These are phyloP conservation scores for Lagenaria siceraria DNA, from an alignment of 306 rosid species.

Conservation along the genomic window DNA sequence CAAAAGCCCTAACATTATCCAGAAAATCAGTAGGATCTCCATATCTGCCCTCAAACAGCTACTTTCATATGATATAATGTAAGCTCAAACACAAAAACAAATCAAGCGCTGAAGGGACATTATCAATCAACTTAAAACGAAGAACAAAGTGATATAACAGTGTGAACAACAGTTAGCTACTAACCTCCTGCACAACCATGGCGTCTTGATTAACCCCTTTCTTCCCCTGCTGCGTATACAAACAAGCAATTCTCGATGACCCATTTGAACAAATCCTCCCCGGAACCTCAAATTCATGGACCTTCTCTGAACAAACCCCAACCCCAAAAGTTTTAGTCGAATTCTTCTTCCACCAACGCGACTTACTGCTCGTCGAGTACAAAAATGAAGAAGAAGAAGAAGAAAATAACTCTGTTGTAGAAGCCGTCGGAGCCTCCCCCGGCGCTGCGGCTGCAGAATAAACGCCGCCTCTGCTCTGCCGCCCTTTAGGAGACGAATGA, in stretches of 20 bases:
- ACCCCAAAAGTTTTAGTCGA: background rate
- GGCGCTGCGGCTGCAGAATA: background rate
- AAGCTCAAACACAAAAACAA: background rate
- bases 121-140: background rate
- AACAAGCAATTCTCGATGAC: conserved; percentile 26
- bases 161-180: background rate
- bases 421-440: background rate
- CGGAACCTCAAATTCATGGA: conserved; percentile 20
- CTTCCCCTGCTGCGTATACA: conserved; percentile 44
- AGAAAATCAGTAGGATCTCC: background rate
- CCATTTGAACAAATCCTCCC: conserved; percentile 25
- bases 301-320: conserved; percentile 11
- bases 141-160: background rate
- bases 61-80: background rate
- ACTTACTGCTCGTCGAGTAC: background rate
- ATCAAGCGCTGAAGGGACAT: background rate
- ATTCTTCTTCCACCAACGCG: conserved; percentile 11
- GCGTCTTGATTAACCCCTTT: conserved; percentile 50
- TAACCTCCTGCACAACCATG: conserved; percentile 43
- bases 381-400: background rate
- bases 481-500: background rate
- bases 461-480: background rate
- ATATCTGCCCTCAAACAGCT: background rate
- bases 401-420: background rate
- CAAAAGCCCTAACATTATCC: background rate